These are phyloP conservation scores for Colletotrichum nymphaeae DNA, from an alignment of 2,329 filamentous ascomycete genomes.

Conservation along the genomic window DNA sequence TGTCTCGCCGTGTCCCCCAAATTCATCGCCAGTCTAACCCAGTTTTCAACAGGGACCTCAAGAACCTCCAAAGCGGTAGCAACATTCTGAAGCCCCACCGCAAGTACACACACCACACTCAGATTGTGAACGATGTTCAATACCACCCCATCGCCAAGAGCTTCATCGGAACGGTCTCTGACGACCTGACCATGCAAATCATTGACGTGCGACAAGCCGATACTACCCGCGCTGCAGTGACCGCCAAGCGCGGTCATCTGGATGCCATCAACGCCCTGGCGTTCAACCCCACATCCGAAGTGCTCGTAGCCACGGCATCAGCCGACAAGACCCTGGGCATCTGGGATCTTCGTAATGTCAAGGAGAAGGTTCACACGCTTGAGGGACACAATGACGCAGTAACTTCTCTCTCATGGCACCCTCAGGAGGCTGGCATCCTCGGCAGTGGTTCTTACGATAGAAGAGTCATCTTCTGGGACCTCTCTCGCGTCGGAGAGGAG, in stretches of 20 bases:
- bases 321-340: conserved; percentile 95
- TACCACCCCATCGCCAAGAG: conserved; percentile 88
- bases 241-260: conserved; percentile 79
- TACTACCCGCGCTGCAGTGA: conserved; percentile 74
- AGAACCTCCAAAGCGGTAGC: conserved; percentile 76
- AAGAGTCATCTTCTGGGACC: conserved; percentile 95
- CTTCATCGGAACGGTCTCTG: conserved; percentile 92
- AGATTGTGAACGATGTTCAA: conserved; percentile 97
- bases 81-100: conserved; percentile 77
- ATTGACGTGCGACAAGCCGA: conserved; percentile 82
- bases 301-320: conserved; percentile 90
- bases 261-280: conserved; percentile 97
- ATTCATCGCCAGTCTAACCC: conserved; percentile 31
- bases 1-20: conserved; percentile 39
- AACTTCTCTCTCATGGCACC: conserved; percentile 95
- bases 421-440: conserved; percentile 86
- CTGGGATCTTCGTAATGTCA: conserved; percentile 94
- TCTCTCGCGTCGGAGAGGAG: conserved; percentile 91
- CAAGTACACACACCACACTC: conserved; percentile 87
- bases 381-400: conserved; percentile 91
- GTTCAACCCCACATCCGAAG: conserved; percentile 93
- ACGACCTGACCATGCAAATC: conserved; percentile 93
- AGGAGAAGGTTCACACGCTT: conserved; percentile 88
- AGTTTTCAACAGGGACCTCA: conserved; percentile 75
- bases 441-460: conserved; percentile 94